Percentiles rank a stretch among this genome's conserved stretches.
Conservation (phyloP, 2,329 filamentous ascomycete genomes). For the Cadophora luteo-olivacea region DNA sequence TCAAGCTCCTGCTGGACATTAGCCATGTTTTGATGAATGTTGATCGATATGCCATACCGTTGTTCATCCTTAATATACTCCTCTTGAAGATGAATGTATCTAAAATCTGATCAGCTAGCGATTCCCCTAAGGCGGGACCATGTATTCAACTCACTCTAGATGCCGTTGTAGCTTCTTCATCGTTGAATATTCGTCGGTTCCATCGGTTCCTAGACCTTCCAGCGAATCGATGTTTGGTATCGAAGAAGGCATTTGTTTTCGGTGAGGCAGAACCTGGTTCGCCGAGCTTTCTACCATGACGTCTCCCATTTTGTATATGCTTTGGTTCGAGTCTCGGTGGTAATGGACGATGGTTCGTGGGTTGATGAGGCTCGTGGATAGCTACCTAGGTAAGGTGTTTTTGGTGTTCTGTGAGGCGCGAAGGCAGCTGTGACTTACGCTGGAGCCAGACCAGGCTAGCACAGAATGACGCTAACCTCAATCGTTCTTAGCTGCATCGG, state of each 20-base stretch:
- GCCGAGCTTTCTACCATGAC: constrained; percentile 82
- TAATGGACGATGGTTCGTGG: constrained; percentile 14
- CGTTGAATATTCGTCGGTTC: constrained; percentile 90
- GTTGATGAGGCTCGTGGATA: constrained; percentile 1
- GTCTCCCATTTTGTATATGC: constrained; percentile 73
- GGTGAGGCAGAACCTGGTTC: constrained; percentile 77
- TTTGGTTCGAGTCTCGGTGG: not conserved
- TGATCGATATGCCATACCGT: constrained; percentile 58
- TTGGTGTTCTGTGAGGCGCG: constrained; percentile 22
- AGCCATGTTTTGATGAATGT: constrained; percentile 19
- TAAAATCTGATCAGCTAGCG: constrained; percentile 48
- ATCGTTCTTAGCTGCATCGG: constrained; percentile 14
- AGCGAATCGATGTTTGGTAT: constrained; percentile 91
- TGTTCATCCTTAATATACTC: constrained; percentile 99
- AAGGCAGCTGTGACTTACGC: constrained; percentile 27
- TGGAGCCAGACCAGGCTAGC: constrained; percentile 2
- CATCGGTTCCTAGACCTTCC: constrained; percentile 81
- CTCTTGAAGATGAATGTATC: constrained; percentile 96
- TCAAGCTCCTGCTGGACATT: constrained; percentile 73
- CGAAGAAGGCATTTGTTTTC: constrained; percentile 78
- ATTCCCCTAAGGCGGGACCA: not conserved
- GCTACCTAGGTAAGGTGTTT: constrained; percentile 16
- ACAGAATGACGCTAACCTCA: constrained; percentile 14
- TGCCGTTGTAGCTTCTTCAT: constrained; percentile 97
- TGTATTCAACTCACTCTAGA: constrained; percentile 72